Percentiles rank a stretch among this genome's conserved stretches.
These are phyloP conservation scores for Saitozyma sp. DNA, from an alignment of 768 basidiomycete species.

Conservation along the genomic window DNA sequence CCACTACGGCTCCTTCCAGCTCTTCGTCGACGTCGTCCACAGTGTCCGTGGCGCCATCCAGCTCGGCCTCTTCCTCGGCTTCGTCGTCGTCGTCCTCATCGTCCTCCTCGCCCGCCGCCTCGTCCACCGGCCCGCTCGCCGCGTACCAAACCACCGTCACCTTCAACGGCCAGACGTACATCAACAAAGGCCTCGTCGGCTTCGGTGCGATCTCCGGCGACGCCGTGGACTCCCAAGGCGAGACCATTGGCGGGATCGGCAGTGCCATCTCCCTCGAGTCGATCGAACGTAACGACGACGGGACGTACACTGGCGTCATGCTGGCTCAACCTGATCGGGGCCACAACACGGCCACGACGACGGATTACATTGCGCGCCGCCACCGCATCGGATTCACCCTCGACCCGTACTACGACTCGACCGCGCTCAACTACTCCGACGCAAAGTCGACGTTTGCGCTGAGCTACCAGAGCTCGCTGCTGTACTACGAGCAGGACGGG, in stretches of 20 bases:
- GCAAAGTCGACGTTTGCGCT: slow-evolving; percentile 61
- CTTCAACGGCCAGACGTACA: slow-evolving; percentile 27
- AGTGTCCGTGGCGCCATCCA: neutral
- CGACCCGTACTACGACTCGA: slow-evolving; percentile 58
- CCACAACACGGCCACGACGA: slow-evolving; percentile 57
- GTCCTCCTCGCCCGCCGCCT: neutral
- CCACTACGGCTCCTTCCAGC: no score
- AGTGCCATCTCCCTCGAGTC: slow-evolving; percentile 63
- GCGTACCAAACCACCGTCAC: slow-evolving; percentile 24
- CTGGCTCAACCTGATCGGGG: slow-evolving; percentile 65
- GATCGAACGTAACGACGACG: slow-evolving; percentile 23
- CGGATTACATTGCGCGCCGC: slow-evolving; percentile 67
- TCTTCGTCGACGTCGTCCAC: no score
- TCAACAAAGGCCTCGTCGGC: slow-evolving; percentile 43
- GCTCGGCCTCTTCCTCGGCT: no score
- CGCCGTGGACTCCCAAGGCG: slow-evolving; percentile 27
- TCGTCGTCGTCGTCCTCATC: no score
- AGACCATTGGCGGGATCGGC: slow-evolving; percentile 60
- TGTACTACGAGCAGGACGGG: slow-evolving; percentile 57
- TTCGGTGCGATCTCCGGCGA: slow-evolving; percentile 31
- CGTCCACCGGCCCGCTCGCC: slow-evolving; percentile 14
- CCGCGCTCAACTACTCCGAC: slow-evolving; percentile 57
- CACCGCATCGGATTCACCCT: slow-evolving; percentile 64
- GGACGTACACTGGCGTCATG: slow-evolving; percentile 59
- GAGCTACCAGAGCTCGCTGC: slow-evolving; percentile 58